phyloP scores from a whole-genome alignment of 2,329 filamentous ascomycete species.

The Eutypa lata region DNA sequence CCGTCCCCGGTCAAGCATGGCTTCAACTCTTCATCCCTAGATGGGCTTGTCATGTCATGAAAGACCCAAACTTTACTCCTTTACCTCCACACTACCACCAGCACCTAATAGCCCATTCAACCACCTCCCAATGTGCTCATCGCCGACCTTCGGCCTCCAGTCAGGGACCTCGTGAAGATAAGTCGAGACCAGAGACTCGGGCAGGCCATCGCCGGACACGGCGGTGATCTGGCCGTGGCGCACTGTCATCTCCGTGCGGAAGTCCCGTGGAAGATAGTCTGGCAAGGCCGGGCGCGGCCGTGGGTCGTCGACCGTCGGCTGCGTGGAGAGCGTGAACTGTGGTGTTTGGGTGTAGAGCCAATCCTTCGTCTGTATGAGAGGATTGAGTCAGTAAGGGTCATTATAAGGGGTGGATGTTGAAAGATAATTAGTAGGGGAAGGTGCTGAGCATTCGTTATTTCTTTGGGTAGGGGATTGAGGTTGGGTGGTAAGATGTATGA shows the following conservation, averaged over 20 bases:
- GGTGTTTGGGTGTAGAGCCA: conserved; percentile 89
- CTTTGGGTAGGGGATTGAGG: conserved; percentile 19
- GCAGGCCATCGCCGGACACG: conserved; percentile 5
- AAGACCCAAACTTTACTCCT: too few species aligned
- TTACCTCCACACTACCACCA: too few species aligned
- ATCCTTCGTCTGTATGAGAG: conserved; percentile 47
- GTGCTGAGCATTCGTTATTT: too few species aligned
- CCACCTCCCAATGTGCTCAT: conserved; percentile 22
- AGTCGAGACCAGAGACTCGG: conserved; percentile 9
- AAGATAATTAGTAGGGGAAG: too few species aligned
- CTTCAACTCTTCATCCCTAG: too few species aligned
- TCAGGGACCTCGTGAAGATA: conserved; percentile 24
- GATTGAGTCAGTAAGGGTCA: neutral
- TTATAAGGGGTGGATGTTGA: conserved; percentile 18
- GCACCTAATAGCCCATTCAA: conserved; percentile 26
- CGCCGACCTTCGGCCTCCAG: conserved; percentile 17
- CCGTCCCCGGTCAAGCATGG: too few species aligned
- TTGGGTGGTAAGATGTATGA: neutral
- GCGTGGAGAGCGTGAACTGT: conserved; percentile 69
- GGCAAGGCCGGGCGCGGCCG: conserved; percentile 51
- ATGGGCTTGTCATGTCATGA: too few species aligned
- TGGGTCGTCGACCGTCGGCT: conserved; percentile 56
- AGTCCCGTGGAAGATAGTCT: conserved; percentile 40
- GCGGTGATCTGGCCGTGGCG: conserved; percentile 36
- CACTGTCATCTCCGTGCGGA: conserved; percentile 33